A percentile compares a stretch with the other conserved stretches of the same genome.
phyloP scores from a whole-genome alignment of 2,329 filamentous ascomycete species.

The Lasiodiplodia sp. region DNA sequence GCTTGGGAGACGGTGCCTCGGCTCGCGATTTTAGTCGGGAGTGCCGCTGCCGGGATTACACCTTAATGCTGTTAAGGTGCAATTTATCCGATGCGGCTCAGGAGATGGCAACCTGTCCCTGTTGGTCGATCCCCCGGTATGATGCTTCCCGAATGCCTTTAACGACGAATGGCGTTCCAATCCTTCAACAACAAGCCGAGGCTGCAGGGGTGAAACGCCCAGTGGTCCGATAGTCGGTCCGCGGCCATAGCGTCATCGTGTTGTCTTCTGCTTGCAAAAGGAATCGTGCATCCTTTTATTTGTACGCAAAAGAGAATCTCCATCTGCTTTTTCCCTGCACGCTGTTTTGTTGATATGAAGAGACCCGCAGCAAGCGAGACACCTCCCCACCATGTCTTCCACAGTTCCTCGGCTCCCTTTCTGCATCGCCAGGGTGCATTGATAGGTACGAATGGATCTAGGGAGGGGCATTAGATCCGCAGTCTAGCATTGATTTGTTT shows the following conservation, averaged over 20 bases:
- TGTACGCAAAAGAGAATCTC: background rate
- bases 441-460: background rate
- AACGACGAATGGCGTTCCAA: slow-evolving; percentile 13
- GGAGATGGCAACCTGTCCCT: background rate
- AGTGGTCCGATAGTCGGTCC: slow-evolving; percentile 20
- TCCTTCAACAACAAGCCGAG: slow-evolving; percentile 23
- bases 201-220: slow-evolving; percentile 22
- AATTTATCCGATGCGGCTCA: slow-evolving; percentile 15
- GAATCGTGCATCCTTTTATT: background rate
- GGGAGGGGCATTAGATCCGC: too few relatives aligned
- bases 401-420: slow-evolving; percentile 2
- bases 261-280: background rate
- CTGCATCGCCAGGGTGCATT: slow-evolving; percentile 10
- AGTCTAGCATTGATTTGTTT: too few relatives aligned
- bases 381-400: background rate
- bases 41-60: slow-evolving; percentile 19
- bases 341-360: slow-evolving; percentile 12
- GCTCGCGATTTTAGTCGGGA: slow-evolving; percentile 24
- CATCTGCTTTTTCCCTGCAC: background rate
- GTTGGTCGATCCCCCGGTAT: slow-evolving; percentile 17
- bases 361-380: slow-evolving; percentile 6
- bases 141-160: slow-evolving; percentile 2
- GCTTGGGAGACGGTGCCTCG: slow-evolving; percentile 17
- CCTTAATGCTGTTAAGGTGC: slow-evolving; percentile 25
- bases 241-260: slow-evolving; percentile 1